Base-by-base conservation (phyloP, 2,329 filamentous ascomycete genomes). In the Fusarium caatingaense region DNA sequence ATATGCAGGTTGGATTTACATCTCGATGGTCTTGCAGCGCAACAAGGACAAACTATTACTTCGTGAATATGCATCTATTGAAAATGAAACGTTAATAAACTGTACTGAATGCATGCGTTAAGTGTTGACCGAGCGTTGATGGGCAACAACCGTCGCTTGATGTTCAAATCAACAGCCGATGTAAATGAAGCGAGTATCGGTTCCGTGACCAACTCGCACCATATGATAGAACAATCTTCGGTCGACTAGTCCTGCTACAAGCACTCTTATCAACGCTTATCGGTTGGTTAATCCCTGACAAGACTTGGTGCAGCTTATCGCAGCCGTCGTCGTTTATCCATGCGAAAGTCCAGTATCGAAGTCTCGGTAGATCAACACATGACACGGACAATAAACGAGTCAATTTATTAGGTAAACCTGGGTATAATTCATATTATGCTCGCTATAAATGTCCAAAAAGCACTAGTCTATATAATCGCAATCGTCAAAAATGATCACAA, bases 401-500 rank as follows among this genome's bases (percentile, higher is more conserved):
- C 8, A 7, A 23, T 9, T 25, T 5, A 37, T 9, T 11, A 34
- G 28, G 11, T 13, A 37, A 21, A 25, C 5, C 13, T 27, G 30
- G 16, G 23, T 41, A 41, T 20, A 34, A 37, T 16, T 28, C 18
- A 11, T n/a, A 37, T 21, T 56, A n/a, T 27, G 21, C 18, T 51
- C 34, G 34, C 49, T 53, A 42, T 53, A 27, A 53, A 34, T 6
- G 13, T 60, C 28, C 44, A 32, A 57, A 42, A 57, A 44, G 15
- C 23, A 48, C 23, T 53, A 41, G 18, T 53, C 49, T 42, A 53
- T 41, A 27, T 21, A 53, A 20, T 25, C 47, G 21, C n/a, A n/a
- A 20, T 5, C 12, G 3, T 15, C 7, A 37, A n/a, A 21, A 15
- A 8, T 27, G 21, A 41, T 49, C 55, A 72, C 11, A 72, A 47